Conservation (phyloP, 805 yeast species). For the Candida orba region DNA sequence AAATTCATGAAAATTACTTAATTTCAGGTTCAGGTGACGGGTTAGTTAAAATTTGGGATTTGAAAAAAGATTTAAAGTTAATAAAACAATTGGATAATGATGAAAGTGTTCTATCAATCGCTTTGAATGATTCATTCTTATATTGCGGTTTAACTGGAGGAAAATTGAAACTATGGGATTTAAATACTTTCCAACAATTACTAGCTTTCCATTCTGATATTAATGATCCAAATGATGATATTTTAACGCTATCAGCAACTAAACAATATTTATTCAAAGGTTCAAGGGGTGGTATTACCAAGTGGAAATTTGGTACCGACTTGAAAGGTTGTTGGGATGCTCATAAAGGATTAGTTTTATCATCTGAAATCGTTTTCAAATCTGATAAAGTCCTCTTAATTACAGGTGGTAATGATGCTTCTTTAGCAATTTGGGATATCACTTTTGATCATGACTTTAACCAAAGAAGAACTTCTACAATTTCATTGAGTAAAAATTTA, state of each 20-base stretch:
- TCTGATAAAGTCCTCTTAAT: constrained; percentile 39
- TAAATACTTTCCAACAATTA: constrained; percentile 68
- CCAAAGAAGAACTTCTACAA: constrained; percentile 10
- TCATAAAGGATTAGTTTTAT: constrained; percentile 49
- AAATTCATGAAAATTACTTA: constrained; percentile 30
- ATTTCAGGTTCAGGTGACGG: constrained; percentile 92
- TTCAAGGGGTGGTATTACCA: constrained; percentile 40
- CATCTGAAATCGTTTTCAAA: constrained; percentile 42
- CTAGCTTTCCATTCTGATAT: constrained; percentile 33
- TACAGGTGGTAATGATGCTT: constrained; percentile 65
- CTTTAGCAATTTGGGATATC: constrained; percentile 68
- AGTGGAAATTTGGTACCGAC: constrained; percentile 44
- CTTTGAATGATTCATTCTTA: constrained; percentile 55
- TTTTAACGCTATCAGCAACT: constrained; percentile 52
- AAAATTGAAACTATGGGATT: constrained; percentile 75
- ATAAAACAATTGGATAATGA: constrained; percentile 47
- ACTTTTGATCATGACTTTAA: constrained; percentile 9
- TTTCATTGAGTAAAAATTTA: constrained; percentile 21
- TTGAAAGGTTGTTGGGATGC: constrained; percentile 41
- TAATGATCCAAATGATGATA: constrained; percentile 26
- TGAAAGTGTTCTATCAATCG: constrained; percentile 66
- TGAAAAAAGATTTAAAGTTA: constrained; percentile 22
- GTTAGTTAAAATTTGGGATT: constrained; percentile 69
- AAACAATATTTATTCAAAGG: constrained; percentile 55
- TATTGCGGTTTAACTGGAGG: constrained; percentile 82